phyloP scores from a whole-genome alignment of 2,329 filamentous ascomycete genomes.

The Colletotrichum sidae region DNA sequence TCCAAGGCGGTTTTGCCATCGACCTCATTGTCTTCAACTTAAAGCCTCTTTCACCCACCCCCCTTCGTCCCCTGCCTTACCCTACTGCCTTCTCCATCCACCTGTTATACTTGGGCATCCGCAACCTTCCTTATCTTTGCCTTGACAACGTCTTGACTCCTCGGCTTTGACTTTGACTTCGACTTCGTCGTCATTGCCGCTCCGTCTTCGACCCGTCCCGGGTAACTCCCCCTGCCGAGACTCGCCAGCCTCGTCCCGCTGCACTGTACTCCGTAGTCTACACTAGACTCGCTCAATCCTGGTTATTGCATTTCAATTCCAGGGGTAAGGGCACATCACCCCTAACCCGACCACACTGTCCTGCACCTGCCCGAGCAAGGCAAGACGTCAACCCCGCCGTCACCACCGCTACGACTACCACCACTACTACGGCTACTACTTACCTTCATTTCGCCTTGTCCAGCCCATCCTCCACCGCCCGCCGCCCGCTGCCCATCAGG shows the following conservation, averaged over 20 bases:
- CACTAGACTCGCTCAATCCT: conserved; percentile 36
- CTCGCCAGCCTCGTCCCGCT: conserved; percentile 33
- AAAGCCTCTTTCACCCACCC: too few species aligned
- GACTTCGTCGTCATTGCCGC: conserved; percentile 3
- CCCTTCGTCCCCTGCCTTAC: too few species aligned
- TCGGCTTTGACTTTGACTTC: conserved; percentile 9
- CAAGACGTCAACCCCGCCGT: conserved; percentile 36
- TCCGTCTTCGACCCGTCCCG: conserved; percentile 21
- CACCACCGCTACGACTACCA: not conserved
- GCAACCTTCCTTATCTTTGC: too few species aligned
- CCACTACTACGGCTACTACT: too few species aligned
- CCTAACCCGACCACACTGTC: conserved; percentile 27
- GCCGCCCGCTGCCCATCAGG: conserved; percentile 25
- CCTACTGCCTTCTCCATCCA: too few species aligned
- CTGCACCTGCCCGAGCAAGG: conserved; percentile 1
- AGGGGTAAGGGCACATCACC: conserved; percentile 35
- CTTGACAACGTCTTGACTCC: not conserved
- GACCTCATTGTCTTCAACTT: too few species aligned
- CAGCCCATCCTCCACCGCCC: not conserved
- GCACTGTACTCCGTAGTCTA: conserved; percentile 23
- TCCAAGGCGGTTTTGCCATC: too few species aligned
- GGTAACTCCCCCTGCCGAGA: conserved; percentile 25
- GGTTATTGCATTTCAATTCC: conserved; percentile 26
- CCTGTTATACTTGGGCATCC: too few species aligned
- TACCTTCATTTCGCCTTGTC: too few species aligned